Base-by-base conservation (phyloP, 192 early-diverging fungal genomes). In the Podila verticillata region DNA sequence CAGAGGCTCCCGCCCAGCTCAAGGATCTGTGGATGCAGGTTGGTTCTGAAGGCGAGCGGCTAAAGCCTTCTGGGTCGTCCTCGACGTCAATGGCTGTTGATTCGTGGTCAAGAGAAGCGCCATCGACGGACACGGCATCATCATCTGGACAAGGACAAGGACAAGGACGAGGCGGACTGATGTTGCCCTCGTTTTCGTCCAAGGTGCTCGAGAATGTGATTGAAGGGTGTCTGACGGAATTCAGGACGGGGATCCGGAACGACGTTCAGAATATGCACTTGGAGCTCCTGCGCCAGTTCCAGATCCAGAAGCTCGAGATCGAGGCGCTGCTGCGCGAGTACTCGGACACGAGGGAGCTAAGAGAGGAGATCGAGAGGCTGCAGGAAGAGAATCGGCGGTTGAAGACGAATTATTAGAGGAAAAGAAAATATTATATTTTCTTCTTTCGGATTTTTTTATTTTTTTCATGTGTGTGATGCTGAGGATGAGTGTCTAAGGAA, bases 241-340 rank as follows among this genome's bases (percentile, higher is more conserved):
- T 91, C 61, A 69, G 86, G 13, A 72, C 61, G 36, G 83, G 86
- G 57, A 68, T 93, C 28, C 75, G 85, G 26, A 84, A 82, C 22
- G 90, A 92, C 67, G 85, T 93, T 35, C 89, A 90, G 31, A 91
- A 93, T 58, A 89, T 93, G 90, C 92, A 93, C 74, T 54, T 93
- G 44, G 92, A 93, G 31, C 54, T 93, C 34, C 48, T 93, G 49
- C 80, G 89, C 48, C 90, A 93, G 65, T 93, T 93, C 83, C 84
- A 87, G 62, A 85, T 89, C 28, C 92, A 93, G 80, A 89, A 89
- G 82, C 88, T 92, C 17, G 90, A 92, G 48, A 85, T 92, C 20
- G 85, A 90, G 61, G 65, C 73, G 30, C 77, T 92, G 20, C 74
- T 92, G 57, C 59, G 78, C 30, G 57, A 83, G 61, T 85, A 92